Base-by-base conservation (phyloP, 2,329 filamentous ascomycete genomes). In the Fusarium newnesense region DNA sequence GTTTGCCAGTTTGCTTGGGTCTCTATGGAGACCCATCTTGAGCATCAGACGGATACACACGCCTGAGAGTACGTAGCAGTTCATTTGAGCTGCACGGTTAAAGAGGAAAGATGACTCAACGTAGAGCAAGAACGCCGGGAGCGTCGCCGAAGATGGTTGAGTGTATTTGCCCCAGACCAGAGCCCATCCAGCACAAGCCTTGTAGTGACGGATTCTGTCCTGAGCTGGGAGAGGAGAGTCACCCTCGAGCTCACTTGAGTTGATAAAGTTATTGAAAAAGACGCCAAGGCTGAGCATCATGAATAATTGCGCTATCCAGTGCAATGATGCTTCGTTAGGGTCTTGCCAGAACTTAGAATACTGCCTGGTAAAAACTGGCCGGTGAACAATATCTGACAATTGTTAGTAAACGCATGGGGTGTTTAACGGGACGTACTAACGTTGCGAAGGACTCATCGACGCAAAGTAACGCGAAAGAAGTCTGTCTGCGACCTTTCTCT, bases 21-120 rank as follows among this genome's bases (percentile, higher is more conserved):
- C 88, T 26, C 88, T 85, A 73, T 90, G 88, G 21, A 89, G 80
- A 15, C 88, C 88, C 86, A 89, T 88, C 73, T 88, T 88, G 57
- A 90, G 80, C 82, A 89, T 87, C 5, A 90, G 79, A 10, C 88
- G 86, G 44, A 90, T 81, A 34, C 84, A 81, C 16, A 87, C 83
- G 7, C 85, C 84, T 2, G 84, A 84, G 15, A 90, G 79, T 36
- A 90, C 77, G 76, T 88, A 90, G 76, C 86, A 87, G 72, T 85
- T 86, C 78, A 87, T 86, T 78, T 88, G 87, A 39, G 84, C 84
- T 16, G 83, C 82, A 28, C 85, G 84, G 77, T 85, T 87, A 52
- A 86, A 79, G 21, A 89, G 70, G 72, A 90, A 90, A 69, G 89
- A 85, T 1, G 84, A 83, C 77, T 90, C 88, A 24, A 85, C 80